Percentiles rank a stretch among this genome's conserved stretches.
These are phyloP conservation scores for Typha latifolia DNA, from an alignment of 176 grass and related monocot genomes.

Conservation along the genomic window DNA sequence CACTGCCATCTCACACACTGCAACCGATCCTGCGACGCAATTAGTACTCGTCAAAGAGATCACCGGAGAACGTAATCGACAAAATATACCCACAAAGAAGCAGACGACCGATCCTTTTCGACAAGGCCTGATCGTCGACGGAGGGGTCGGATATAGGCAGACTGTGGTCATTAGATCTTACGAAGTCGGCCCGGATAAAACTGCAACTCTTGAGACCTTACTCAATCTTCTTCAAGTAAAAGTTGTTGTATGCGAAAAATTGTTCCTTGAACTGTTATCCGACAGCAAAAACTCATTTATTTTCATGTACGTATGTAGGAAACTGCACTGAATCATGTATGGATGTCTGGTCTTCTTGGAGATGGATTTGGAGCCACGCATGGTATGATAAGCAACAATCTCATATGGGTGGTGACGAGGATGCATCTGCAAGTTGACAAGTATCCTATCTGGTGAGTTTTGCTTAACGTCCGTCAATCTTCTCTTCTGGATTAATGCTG, in stretches of 20 bases:
- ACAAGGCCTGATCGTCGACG: constrained; percentile 47
- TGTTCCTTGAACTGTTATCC: background rate
- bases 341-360: constrained; percentile 62
- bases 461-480: no score
- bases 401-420: constrained; percentile 69
- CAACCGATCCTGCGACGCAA: constrained; percentile 3
- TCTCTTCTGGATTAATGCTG: background rate
- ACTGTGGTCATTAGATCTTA: constrained; percentile 53
- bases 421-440: constrained; percentile 54
- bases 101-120: constrained; percentile 41
- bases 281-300: background rate
- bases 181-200: constrained; percentile 47
- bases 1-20: constrained; percentile 4
- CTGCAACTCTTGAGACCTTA: constrained; percentile 50
- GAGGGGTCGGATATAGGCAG: constrained; percentile 54
- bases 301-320: constrained; percentile 16
- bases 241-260: background rate
- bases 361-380: constrained; percentile 73
- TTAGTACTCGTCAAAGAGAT: background rate
- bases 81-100: constrained; percentile 55
- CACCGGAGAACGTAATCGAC: constrained; percentile 6
- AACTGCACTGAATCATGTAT: constrained; percentile 60
- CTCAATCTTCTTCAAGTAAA: constrained; percentile 59
- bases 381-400: constrained; percentile 58
- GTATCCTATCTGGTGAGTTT: constrained; percentile 49